A percentile compares a stretch with the other conserved stretches of the same genome.
Conservation (phyloP, 202 grass and related monocot species). For the Panicum hallii region DNA sequence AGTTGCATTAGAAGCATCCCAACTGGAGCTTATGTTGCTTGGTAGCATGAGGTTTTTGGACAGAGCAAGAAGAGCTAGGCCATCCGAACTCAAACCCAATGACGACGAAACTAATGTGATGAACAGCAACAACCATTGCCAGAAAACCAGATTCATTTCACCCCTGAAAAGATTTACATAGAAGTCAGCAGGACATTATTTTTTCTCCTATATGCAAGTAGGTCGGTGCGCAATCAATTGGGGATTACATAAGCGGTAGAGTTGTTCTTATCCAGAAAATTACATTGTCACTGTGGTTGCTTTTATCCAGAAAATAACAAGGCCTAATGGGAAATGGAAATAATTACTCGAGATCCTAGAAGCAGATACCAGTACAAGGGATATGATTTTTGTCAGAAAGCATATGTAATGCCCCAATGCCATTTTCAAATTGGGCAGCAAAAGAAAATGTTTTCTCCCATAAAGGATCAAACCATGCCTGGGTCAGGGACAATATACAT, state of each 20-base stretch:
- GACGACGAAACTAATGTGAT: constrained; percentile 42
- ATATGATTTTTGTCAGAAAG: neutral
- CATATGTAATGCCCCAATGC: neutral
- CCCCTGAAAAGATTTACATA: constrained; percentile 34
- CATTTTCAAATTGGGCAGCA: neutral
- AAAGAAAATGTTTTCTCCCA: too few relatives aligned
- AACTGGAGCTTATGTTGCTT: constrained; percentile 47
- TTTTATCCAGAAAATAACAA: too few relatives aligned
- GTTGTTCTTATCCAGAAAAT: too few relatives aligned
- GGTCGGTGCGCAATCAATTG: neutral
- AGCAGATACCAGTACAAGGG: neutral
- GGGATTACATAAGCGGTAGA: neutral
- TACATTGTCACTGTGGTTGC: too few relatives aligned
- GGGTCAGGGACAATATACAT: too few relatives aligned
- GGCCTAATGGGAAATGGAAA: too few relatives aligned
- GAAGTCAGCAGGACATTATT: neutral
- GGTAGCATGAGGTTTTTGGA: constrained; percentile 62
- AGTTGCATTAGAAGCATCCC: constrained; percentile 53
- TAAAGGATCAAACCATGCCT: too few relatives aligned
- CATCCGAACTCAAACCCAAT: constrained; percentile 69
- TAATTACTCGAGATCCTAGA: too few relatives aligned
- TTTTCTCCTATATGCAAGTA: neutral
- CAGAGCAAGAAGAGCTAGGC: constrained; percentile 61
- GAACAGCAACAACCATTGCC: constrained; percentile 46
- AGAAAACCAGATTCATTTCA: constrained; percentile 51